Percentiles rank a stretch among this genome's conserved stretches.
Evolutionary conservation across 331 rosid genomes (phyloP).

Genomic region (Arachis monticola): DNA sequence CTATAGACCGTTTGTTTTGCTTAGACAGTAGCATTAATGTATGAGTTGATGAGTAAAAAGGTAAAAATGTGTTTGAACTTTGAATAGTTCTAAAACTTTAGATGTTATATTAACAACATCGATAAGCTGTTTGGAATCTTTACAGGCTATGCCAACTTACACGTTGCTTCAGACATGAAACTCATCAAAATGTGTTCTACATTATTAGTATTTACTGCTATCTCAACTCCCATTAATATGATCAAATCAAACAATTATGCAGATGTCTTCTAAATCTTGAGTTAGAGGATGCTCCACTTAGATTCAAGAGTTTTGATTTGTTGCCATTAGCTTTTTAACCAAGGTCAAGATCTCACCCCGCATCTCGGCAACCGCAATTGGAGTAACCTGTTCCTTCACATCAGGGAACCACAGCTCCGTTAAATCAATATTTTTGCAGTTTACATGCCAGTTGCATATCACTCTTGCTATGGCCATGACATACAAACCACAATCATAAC

Average conservation of each 20-base stretch:
- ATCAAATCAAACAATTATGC: neutral
- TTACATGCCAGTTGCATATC: slow-evolving; percentile 67
- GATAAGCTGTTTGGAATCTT: too few species aligned
- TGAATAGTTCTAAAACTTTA: too few species aligned
- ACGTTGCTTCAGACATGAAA: neutral
- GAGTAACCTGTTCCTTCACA: slow-evolving; percentile 67
- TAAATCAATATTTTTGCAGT: slow-evolving; percentile 34
- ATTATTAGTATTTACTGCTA: neutral
- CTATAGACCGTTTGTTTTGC: too few species aligned
- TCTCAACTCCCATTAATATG: neutral
- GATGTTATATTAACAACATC: too few species aligned
- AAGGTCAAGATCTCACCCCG: slow-evolving; percentile 62
- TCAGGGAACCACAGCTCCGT: slow-evolving; percentile 61
- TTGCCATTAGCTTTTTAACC: slow-evolving; percentile 70
- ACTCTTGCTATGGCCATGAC: slow-evolving; percentile 70
- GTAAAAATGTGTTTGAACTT: too few species aligned
- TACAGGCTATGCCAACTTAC: too few species aligned
- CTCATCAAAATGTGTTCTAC: neutral
- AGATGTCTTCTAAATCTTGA: neutral
- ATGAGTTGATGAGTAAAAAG: too few species aligned
- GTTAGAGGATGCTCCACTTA: slow-evolving; percentile 12
- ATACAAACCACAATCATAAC: slow-evolving; percentile 88
- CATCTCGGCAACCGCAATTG: slow-evolving; percentile 58
- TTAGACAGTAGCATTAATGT: too few species aligned
- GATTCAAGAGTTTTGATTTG: slow-evolving; percentile 29